phyloP scores from a whole-genome alignment of 805 yeast species.

The Zygosaccharomyces kombuchaensis region DNA sequence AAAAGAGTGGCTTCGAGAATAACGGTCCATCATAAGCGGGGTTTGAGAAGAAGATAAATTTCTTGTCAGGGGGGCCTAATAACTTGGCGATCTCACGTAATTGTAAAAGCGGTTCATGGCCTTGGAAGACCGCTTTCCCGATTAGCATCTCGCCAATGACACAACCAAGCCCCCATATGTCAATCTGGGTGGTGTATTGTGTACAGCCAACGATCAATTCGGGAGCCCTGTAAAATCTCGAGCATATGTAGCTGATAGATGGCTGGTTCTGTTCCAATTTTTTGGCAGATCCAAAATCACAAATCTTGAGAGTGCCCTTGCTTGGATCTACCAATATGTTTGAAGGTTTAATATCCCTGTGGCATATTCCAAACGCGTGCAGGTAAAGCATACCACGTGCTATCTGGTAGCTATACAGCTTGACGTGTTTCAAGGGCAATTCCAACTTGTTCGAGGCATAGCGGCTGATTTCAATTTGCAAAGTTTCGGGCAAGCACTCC shows the following conservation, averaged over 20 bases:
- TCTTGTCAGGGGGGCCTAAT: constrained; percentile 79
- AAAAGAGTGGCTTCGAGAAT: constrained; percentile 59
- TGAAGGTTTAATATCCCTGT: constrained; percentile 81
- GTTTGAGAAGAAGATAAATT: constrained; percentile 68
- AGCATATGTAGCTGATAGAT: constrained; percentile 93
- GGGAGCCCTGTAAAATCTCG: constrained; percentile 89
- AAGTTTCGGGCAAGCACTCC: constrained; percentile 82
- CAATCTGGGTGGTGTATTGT: constrained; percentile 83
- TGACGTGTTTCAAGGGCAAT: constrained; percentile 68
- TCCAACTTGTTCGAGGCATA: constrained; percentile 57
- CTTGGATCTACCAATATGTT: constrained; percentile 73
- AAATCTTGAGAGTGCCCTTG: constrained; percentile 62
- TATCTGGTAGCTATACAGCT: constrained; percentile 72
- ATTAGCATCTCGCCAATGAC: constrained; percentile 90
- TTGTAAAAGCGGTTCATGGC: constrained; percentile 83
- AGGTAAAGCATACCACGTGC: constrained; percentile 80
- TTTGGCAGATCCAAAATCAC: constrained; percentile 85
- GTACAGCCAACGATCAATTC: constrained; percentile 90
- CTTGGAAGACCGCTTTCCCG: constrained; percentile 94
- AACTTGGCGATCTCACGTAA: constrained; percentile 85
- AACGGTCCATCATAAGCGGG: constrained; percentile 73
- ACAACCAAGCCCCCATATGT: constrained; percentile 97
- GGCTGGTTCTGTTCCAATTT: constrained; percentile 73
- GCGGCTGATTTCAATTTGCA: constrained; percentile 70
- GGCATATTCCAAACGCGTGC: constrained; percentile 76